These are phyloP conservation scores for Lactarius indigo DNA, from an alignment of 768 basidiomycete species.

Conservation along the genomic window DNA sequence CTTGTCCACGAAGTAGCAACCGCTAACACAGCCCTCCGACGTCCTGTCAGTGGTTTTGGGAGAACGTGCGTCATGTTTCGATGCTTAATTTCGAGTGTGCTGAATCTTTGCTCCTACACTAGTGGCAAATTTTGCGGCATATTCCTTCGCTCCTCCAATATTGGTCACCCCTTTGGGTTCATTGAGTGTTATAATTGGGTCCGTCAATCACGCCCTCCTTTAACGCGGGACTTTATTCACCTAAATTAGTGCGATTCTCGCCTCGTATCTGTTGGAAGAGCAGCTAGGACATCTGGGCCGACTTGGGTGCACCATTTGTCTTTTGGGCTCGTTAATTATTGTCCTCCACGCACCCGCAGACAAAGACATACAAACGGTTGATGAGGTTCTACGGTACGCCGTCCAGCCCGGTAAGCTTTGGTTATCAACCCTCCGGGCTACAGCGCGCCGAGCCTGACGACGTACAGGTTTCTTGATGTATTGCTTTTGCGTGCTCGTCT, in stretches of 20 bases:
- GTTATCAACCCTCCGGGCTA: background rate
- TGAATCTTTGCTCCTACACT: background rate
- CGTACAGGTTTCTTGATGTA: slow-evolving; percentile 83
- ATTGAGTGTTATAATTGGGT: slow-evolving; percentile 95
- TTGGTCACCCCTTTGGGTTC: slow-evolving; percentile 98
- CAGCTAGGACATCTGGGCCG: slow-evolving; percentile 91
- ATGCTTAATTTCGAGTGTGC: background rate
- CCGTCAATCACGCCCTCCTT: slow-evolving; percentile 29
- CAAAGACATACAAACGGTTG: slow-evolving; percentile 87
- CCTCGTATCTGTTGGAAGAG: slow-evolving; percentile 90
- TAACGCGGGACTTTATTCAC: slow-evolving; percentile 9
- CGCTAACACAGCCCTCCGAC: background rate
- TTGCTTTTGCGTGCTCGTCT: slow-evolving; percentile 78
- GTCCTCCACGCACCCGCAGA: slow-evolving; percentile 96
- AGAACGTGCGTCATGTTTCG: slow-evolving; percentile 57
- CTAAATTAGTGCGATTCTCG: slow-evolving; percentile 74
- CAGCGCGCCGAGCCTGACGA: background rate
- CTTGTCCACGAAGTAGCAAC: background rate
- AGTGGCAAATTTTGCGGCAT: slow-evolving; percentile 93
- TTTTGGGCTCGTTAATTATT: slow-evolving; percentile 89
- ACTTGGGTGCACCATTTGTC: slow-evolving; percentile 77
- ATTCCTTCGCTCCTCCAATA: slow-evolving; percentile 96
- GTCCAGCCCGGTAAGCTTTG: slow-evolving; percentile 76
- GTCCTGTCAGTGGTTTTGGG: slow-evolving; percentile 74
- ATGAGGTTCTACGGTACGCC: slow-evolving; percentile 90